Evolutionary conservation across 768 basidiomycete genomes (phyloP), one percentile per base, ranked within the genome.

Genomic region (Melanogaster broomeanus): DNA sequence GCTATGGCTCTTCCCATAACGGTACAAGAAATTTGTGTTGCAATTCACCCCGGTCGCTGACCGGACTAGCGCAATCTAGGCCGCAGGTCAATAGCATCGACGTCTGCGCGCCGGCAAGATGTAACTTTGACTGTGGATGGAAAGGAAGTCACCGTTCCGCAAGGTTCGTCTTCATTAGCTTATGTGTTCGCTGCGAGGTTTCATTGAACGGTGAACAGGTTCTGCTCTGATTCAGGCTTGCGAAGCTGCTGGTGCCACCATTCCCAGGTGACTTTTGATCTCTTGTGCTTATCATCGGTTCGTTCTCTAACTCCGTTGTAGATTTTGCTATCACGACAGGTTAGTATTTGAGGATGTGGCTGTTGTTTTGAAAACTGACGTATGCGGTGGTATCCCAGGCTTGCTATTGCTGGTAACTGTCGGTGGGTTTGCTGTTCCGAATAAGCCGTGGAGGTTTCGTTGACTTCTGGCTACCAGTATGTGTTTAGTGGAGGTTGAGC

Each of bases 401-500:
- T 98, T 22, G 93, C 95, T 43, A 95, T 98, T 64, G 96, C 96
- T 60, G 96, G 96, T 45, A 98, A 98, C 69, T 98, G 96, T 76
- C 90, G 91, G 90, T 90, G 58, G 70, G 87, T 71, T 12, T 8
- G 24, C 42, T 38, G 18, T 25, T 51, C 43, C 40, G 47, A 50
- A 42, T 21, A 19, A 19, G 6, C 10, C 15, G 22, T 24, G 28
- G 57, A 38, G 55, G 31, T 25, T 39, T 40, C 42, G 42, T 48
- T 60, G 38, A 57, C 40, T 9, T 27, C 42, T 24, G 38, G 38
- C 50, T 13, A 33, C 31, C 56, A 92, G 95, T 61, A 99, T 99
- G 97, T 99, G 97, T 72, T 75, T 99, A 44, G 97, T 99, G 34
- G 97, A 99, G 73, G 96, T 99, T 45, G 92, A 93, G 69, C 81